Evolutionary conservation across 257 asterid genomes (phyloP).

Genomic region (Gardenia jasminoides): DNA sequence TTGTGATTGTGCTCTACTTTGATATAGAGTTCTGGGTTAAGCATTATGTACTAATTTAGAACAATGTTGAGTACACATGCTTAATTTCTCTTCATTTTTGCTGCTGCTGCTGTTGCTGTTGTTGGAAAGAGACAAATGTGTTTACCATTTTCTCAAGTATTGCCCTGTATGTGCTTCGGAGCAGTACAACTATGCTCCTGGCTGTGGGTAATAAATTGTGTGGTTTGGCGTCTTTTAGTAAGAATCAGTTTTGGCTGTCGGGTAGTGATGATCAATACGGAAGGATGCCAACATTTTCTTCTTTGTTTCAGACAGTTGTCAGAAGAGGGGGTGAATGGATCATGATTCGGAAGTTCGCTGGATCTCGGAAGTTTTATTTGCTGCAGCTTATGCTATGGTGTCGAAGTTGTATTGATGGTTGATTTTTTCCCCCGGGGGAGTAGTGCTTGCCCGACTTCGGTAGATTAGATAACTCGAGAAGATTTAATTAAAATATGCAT

Average conservation of each 20-base stretch:
- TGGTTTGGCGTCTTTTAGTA: neutral
- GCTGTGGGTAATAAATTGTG: neutral
- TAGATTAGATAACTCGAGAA: neutral
- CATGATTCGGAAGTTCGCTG: neutral
- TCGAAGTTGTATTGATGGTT: slow-evolving; percentile 6
- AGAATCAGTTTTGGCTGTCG: neutral
- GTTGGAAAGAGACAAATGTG: neutral
- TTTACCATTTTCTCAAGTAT: neutral
- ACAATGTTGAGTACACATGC: neutral
- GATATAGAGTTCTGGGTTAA: neutral
- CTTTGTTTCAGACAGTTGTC: neutral
- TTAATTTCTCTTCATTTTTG: no score
- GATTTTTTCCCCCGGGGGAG: neutral
- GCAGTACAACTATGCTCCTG: neutral
- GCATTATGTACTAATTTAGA: neutral
- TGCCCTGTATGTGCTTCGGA: no score
- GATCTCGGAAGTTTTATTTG: neutral
- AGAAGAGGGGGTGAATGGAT: neutral
- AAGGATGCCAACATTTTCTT: neutral
- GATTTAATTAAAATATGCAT: neutral
- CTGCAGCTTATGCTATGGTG: neutral
- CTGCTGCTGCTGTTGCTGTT: no score
- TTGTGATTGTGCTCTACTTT: no score
- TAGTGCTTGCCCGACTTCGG: neutral
- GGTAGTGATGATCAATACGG: neutral